Percentiles rank a stretch among this genome's conserved stretches.
phyloP scores from a whole-genome alignment of 163 green algal genomes.

The Chlamydomonas reinhardtii region DNA sequence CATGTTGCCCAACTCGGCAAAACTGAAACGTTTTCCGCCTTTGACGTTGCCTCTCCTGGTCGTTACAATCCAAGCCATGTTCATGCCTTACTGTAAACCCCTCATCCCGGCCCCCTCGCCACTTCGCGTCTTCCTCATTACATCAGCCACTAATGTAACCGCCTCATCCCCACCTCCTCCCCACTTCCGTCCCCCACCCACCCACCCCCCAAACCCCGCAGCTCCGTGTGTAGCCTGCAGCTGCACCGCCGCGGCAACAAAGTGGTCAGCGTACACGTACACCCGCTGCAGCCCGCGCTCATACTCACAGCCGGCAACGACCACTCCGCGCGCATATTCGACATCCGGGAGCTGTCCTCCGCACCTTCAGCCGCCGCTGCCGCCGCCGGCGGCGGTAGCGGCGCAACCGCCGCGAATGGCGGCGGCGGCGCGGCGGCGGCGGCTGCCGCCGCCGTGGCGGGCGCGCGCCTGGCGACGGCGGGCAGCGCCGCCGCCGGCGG shows the following conservation, averaged over 20 bases:
- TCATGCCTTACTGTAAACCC: no score
- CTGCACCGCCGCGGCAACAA: slow-evolving; percentile 28
- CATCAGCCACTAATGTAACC: no score
- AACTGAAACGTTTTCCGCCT: no score
- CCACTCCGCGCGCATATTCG: slow-evolving; percentile 60
- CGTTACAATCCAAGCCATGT: no score
- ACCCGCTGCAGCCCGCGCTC: slow-evolving; percentile 77
- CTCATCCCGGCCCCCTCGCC: no score
- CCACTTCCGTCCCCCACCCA: no score
- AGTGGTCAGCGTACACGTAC: slow-evolving; percentile 74
- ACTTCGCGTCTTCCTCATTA: no score
- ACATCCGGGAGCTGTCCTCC: slow-evolving; percentile 53
- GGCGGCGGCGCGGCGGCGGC: background rate
- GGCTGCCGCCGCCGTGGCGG: background rate
- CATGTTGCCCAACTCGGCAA: no score
- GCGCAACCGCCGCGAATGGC: background rate
- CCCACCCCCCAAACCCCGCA: no score
- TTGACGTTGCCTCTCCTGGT: no score
- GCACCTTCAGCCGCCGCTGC: background rate
- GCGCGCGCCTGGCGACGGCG: background rate
- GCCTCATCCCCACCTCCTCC: no score
- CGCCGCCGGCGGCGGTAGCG: background rate
- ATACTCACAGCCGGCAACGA: slow-evolving; percentile 80
- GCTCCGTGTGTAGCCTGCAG: no score
- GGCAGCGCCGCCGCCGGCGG: background rate